Evolutionary conservation across 345 rosid species (phyloP), one percentile per base, ranked within the genome.

Genomic region (Stellera chamaejasme): DNA sequence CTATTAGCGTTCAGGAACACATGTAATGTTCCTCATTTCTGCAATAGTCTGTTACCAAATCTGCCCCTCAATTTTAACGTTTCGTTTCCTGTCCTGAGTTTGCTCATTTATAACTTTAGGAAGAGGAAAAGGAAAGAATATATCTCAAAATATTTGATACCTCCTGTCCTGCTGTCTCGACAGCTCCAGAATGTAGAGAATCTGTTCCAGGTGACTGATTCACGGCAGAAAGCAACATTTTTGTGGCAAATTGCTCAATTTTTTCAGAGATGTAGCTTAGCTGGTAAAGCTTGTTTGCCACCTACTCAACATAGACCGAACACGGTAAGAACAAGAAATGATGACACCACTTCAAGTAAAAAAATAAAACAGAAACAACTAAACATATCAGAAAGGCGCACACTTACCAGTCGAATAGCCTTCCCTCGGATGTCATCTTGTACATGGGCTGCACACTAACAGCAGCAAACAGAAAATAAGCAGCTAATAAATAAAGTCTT

Each of bases 231-330:
- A 87, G 66, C 62, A 93, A 59, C 96, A 76, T 82, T 63, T 74
- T 72, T 65, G 82, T 87, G 53, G 97, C 97, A 78, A 78, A 93
- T 63, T 82, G 79, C 80, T 93, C 96, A 65, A 93, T 86, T 54
- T 70, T 73, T 56, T 77, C 84, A 39, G 94, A 64, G 73, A 78
- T 71, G 65, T 81, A 87, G 74, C 79, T 66, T 47, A 93, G 68
- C 75, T 77, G 97, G 82, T 78, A 89, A 58, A 93, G 91, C 80
- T 93, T 89, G 77, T 93, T 93, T 11, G 99, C 84, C 63, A 89
- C 99, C 99, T 93, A 68, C 61, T 60, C 72, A 76, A 27, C 45
- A 74, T 45, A 70, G 52, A 60, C 45, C 55, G 23, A 63, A 36
- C 42, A 47, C 41, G 58, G 11, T 52, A 28, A 47, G 63, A 66